Percentiles rank a stretch among this genome's conserved stretches.
phyloP scores from a whole-genome alignment of 2,329 filamentous ascomycete genomes.

The Aspergillus calidoustus region DNA sequence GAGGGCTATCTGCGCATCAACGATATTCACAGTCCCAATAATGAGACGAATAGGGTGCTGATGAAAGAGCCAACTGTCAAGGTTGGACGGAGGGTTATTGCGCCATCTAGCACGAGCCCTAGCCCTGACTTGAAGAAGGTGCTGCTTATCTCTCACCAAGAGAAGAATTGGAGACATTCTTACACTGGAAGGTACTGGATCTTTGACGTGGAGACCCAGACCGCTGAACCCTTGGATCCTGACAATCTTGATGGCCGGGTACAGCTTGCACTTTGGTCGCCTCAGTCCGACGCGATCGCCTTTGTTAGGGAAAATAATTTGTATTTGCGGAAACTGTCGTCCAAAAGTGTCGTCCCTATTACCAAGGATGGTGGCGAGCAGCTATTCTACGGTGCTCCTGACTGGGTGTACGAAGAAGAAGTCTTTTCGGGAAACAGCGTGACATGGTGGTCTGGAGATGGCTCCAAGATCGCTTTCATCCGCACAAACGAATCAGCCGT shows the following conservation, averaged over 20 bases:
- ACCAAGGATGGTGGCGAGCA: conserved; percentile 86
- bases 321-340: conserved; percentile 72
- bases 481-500: conserved; percentile 92
- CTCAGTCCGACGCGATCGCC: conserved; percentile 81
- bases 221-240: conserved; percentile 76
- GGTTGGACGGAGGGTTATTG: conserved; percentile 60
- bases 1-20: conserved; percentile 84
- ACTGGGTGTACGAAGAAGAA: conserved; percentile 95
- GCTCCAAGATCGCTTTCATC: conserved; percentile 86
- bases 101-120: conserved; percentile 69
- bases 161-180: conserved; percentile 88
- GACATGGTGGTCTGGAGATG: conserved; percentile 94
- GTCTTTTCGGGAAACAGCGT: conserved; percentile 79
- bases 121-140: conserved; percentile 86
- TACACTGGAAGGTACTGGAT: conserved; percentile 88
- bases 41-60: conserved; percentile 62
- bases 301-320: conserved; percentile 92
- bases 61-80: conserved; percentile 72
- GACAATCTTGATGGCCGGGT: conserved; percentile 66
- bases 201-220: conserved; percentile 83
- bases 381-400: conserved; percentile 93
- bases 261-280: conserved; percentile 89
- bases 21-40: conserved; percentile 69
- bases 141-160: conserved; percentile 72
- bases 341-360: conserved; percentile 68